phyloP scores from a whole-genome alignment of 2,329 filamentous ascomycete species.

The Cercospora canescens region DNA sequence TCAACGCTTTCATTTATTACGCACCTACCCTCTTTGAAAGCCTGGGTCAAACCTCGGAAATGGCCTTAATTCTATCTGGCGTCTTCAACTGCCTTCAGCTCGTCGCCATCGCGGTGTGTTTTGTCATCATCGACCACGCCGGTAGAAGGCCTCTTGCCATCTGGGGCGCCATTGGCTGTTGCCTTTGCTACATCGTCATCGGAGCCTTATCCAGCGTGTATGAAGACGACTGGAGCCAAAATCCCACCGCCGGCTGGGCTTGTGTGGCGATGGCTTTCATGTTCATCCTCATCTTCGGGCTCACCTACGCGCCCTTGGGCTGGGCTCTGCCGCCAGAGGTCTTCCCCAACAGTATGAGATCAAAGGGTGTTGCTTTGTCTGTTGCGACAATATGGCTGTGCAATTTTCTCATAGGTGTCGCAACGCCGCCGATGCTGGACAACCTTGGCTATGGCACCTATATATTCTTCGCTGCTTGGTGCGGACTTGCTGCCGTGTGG shows the following conservation, averaged over 20 bases:
- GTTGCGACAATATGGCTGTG: not conserved
- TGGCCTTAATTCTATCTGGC: not conserved
- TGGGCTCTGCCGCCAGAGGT: not conserved
- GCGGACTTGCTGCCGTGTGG: not conserved
- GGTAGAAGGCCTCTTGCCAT: not conserved
- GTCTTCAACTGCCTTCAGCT: not conserved
- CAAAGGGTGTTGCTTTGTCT: not conserved
- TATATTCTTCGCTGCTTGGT: not conserved
- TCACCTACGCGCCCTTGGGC: not conserved
- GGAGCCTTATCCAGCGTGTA: not conserved
- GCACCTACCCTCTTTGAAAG: not conserved
- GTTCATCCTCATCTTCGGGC: not conserved
- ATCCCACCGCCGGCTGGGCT: not conserved
- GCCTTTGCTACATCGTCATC: not conserved
- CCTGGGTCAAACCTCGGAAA: not conserved
- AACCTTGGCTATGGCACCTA: not conserved
- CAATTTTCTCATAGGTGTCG: not conserved
- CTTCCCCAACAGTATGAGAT: not conserved
- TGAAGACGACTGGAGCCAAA: not conserved
- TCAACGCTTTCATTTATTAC: not conserved
- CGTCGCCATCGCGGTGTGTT: not conserved
- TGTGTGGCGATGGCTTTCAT: not conserved
- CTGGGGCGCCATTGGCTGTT: not conserved
- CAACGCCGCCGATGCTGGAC: not conserved
- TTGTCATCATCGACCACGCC: not conserved